A percentile compares a stretch with the other conserved stretches of the same genome.
Conservation (phyloP, 768 basidiomycete genomes). For the Cystobasidium ongulense region DNA sequence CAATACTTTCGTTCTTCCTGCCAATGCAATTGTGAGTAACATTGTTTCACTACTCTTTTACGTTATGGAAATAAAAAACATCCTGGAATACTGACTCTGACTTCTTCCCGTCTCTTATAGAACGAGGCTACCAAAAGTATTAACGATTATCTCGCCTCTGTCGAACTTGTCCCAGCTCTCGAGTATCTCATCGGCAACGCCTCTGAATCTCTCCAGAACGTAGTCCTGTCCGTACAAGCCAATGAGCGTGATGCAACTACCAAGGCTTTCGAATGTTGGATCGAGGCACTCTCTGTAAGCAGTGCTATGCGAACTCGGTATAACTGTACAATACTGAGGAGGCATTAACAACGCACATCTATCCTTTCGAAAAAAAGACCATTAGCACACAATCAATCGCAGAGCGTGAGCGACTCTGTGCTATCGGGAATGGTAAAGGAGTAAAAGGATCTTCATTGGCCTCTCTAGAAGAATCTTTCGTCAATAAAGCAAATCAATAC, state of each 20-base stretch:
- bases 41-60: neutral
- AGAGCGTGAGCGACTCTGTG: neutral
- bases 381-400: neutral
- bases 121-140: neutral
- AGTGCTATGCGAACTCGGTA: neutral
- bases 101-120: neutral
- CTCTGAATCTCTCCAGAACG: conserved; percentile 15
- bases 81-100: neutral
- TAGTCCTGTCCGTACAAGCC: conserved; percentile 3
- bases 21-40: neutral
- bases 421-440: neutral
- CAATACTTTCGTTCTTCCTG: conserved; percentile 3
- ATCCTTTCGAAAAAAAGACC: neutral
- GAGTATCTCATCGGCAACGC: conserved; percentile 29
- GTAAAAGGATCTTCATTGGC: neutral
- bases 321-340: neutral
- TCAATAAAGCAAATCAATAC: conserved; percentile 14
- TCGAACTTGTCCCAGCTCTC: conserved; percentile 13
- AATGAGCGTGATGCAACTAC: conserved; percentile 17
- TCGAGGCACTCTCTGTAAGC: neutral
- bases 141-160: neutral
- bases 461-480: neutral
- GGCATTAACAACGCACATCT: neutral
- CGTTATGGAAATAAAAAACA: too few relatives aligned
- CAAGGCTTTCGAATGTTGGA: conserved; percentile 11